These are phyloP conservation scores for Venturia asperata DNA, from an alignment of 2,329 filamentous ascomycete genomes.

Conservation along the genomic window DNA sequence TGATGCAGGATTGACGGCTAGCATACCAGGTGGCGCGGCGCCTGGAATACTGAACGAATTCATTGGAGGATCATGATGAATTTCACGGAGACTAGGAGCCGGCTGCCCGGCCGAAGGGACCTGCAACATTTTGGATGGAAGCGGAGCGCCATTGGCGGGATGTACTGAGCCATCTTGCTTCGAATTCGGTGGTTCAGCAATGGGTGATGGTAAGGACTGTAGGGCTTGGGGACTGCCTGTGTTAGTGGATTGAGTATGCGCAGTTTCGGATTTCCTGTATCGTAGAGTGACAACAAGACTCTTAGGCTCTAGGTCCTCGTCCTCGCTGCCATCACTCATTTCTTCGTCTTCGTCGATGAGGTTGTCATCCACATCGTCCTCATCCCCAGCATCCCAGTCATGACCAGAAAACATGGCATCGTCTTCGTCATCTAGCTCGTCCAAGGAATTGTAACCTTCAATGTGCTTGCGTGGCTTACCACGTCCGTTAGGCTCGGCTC, in stretches of 20 bases:
- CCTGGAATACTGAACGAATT: not conserved
- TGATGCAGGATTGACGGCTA: not conserved
- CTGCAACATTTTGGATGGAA: not conserved
- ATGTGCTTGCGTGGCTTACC: constrained; percentile 42
- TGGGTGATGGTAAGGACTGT: constrained; percentile 4
- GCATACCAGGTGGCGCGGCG: constrained; percentile 1
- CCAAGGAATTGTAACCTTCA: constrained; percentile 51
- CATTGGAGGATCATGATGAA: not conserved
- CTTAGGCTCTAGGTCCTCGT: constrained; percentile 33
- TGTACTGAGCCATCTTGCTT: not conserved
- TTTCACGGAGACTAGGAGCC: not conserved
- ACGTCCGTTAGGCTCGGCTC: constrained; percentile 28
- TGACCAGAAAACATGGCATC: constrained; percentile 52
- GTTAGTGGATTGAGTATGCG: not conserved
- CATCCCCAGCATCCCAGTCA: constrained; percentile 67
- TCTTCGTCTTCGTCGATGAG: constrained; percentile 50
- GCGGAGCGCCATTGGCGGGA: not conserved
- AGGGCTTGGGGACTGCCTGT: not conserved
- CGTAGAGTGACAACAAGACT: constrained; percentile 69
- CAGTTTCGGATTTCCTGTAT: constrained; percentile 3
- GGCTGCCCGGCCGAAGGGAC: not conserved
- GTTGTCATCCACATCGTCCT: constrained; percentile 60
- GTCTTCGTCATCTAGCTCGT: constrained; percentile 60
- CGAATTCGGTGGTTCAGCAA: not conserved
- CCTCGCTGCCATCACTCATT: constrained; percentile 37